Base-by-base conservation (phyloP, 192 early-diverging fungal genomes). In the Spizellomyces sp. region DNA sequence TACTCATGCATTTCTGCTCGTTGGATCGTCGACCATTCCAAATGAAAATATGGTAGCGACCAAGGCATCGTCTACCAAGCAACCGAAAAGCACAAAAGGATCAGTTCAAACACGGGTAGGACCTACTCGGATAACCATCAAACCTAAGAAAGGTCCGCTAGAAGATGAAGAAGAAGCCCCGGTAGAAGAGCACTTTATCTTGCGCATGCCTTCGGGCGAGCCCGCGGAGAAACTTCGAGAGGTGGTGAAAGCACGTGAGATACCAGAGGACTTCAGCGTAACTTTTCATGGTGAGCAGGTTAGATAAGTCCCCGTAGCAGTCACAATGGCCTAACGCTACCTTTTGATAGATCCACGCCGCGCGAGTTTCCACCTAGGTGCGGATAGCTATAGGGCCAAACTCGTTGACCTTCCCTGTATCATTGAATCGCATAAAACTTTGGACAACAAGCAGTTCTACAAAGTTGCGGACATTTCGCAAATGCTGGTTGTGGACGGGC, bases 401-500 rank as follows among this genome's bases (percentile, higher is more conserved):
- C 83, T 95, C 8, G 90, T 94, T 4, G 94, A 95, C 74, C 71
- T 95, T 44, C 94, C 94, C 9, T 90, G 87, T 15, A 92, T 95
- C 64, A 87, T 92, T 43, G 94, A 95, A 71, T 87, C 93, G 3
- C 91, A 93, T 69, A 95, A 94, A 73, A 94, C 92, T 0, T 77
- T 93, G 9, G 92, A 95, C 66, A 88, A 89, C 67, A 92, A 93
- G 65, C 92, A 94, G 69, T 83, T 93, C 45, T 94, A 91, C 75
- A 95, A 95, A 66, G 85, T 93, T 47, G 89, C 87, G 17, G 92
- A 94, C 71, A 91, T 95, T 43, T 91, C 87, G 1, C 93, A 95
- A 81, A 88, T 95, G 79, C 44, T 69, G 17, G 48, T 69, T 4
- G 67, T 69, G 2, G 67, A 69, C 14, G 64, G 46, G 9, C 6